These are phyloP conservation scores for Viola odorata DNA, from an alignment of 345 rosid genomes.

Conservation along the genomic window DNA sequence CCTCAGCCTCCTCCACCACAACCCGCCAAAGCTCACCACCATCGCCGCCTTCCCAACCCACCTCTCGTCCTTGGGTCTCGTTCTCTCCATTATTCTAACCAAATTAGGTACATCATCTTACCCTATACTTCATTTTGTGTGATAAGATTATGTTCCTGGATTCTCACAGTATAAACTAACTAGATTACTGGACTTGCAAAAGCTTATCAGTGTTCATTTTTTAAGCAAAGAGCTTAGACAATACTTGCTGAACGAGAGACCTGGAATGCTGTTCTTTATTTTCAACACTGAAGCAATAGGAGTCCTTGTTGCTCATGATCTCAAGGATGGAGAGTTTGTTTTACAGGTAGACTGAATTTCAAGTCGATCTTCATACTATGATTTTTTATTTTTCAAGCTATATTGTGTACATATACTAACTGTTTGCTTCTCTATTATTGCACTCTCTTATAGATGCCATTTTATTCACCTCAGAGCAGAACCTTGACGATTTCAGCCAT, in stretches of 20 bases:
- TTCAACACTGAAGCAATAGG: constrained; percentile 87
- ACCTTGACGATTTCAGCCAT: constrained; percentile 58
- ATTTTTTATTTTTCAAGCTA: not conserved
- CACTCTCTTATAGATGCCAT: constrained; percentile 56
- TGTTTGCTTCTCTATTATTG: not conserved
- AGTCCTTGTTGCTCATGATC: constrained; percentile 93
- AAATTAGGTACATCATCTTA: constrained; percentile 50
- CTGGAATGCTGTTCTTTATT: constrained; percentile 89
- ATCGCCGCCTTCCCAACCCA: too few species aligned
- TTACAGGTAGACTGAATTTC: constrained; percentile 55
- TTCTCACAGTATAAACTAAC: constrained; percentile 80
- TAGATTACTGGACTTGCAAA: constrained; percentile 68
- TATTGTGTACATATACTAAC: constrained; percentile 3
- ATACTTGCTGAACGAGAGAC: constrained; percentile 59
- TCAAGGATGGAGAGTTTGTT: constrained; percentile 77
- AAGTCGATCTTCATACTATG: not conserved
- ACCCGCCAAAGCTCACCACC: too few species aligned
- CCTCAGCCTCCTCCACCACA: too few species aligned
- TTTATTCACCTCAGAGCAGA: constrained; percentile 93
- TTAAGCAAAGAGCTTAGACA: constrained; percentile 70
- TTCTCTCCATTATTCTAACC: constrained; percentile 74
- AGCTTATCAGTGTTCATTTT: constrained; percentile 87
- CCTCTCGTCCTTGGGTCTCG: constrained; percentile 56
- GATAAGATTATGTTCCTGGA: too few species aligned
- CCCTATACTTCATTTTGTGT: not conserved